Conservation (phyloP, 768 basidiomycete genomes). For the Suillus bovinus region DNA sequence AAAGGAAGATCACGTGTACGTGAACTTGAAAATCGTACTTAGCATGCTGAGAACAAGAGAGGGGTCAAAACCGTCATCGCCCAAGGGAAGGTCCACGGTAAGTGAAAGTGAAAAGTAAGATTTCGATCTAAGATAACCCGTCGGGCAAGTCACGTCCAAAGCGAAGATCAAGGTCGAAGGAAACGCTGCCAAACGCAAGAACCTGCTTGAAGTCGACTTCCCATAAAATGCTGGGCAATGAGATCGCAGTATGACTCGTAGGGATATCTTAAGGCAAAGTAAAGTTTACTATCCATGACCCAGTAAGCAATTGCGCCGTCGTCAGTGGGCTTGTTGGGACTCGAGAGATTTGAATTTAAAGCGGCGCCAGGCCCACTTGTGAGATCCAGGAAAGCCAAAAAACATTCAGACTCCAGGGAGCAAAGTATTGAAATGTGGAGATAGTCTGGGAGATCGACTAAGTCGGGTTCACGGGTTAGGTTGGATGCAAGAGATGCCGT, state of each 20-base stretch:
- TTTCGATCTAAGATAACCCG: not conserved
- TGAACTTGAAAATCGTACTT: too few species aligned
- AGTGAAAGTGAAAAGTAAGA: too few species aligned
- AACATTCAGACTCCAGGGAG: not conserved
- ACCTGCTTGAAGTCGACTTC: not conserved
- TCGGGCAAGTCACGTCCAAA: not conserved
- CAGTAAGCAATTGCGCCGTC: not conserved
- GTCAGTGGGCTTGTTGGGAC: not conserved
- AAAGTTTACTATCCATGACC: not conserved
- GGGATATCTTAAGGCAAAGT: not conserved
- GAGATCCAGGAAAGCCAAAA: not conserved
- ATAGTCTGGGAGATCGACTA: not conserved
- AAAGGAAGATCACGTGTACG: too few species aligned
- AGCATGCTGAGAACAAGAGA: not conserved
- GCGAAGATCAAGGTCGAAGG: not conserved
- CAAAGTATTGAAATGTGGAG: not conserved
- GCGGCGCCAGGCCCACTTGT: too few species aligned
- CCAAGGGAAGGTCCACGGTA: not conserved
- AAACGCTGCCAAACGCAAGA: not conserved
- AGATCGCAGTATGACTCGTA: not conserved
- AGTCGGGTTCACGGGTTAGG: too few species aligned
- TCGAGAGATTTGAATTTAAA: not conserved
- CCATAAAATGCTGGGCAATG: too few species aligned
- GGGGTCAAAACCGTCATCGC: not conserved
- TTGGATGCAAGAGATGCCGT: too few species aligned